These are phyloP conservation scores for Fomitopsis pinicola DNA, from an alignment of 1,284 basidiomycete species.

Conservation along the genomic window DNA sequence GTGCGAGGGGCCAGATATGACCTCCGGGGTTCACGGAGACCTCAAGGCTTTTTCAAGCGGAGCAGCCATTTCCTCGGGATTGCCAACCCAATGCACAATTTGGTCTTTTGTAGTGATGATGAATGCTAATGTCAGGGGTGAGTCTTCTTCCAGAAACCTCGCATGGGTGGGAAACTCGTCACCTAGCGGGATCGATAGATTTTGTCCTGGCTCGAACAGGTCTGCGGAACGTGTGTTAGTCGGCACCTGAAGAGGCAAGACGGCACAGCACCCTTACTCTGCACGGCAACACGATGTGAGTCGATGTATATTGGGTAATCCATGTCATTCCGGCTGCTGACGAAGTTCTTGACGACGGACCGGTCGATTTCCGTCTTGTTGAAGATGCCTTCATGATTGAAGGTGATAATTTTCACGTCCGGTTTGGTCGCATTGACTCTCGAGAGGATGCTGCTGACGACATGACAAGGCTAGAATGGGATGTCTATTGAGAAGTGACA, in stretches of 20 bases:
- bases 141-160: not conserved
- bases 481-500: conserved; percentile 12
- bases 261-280: conserved; percentile 18
- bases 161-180: conserved; percentile 5
- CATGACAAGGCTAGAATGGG: conserved; percentile 26
- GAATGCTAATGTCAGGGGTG: conserved; percentile 19
- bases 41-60: conserved; percentile 21
- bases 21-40: conserved; percentile 8
- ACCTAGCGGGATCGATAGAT: conserved; percentile 29
- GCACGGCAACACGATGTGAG: conserved; percentile 23
- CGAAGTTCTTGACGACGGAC: conserved; percentile 22
- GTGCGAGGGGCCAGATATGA: not conserved
- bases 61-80: conserved; percentile 27
- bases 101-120: conserved; percentile 29
- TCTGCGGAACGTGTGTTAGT: conserved; percentile 11
- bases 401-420: conserved; percentile 28
- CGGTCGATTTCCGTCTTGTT: conserved; percentile 24
- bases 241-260: not conserved
- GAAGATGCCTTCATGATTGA: conserved; percentile 31
- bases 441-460: conserved; percentile 26
- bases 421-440: conserved; percentile 20
- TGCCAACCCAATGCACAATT: conserved; percentile 28
- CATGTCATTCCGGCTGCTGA: conserved; percentile 23
- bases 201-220: conserved; percentile 28
- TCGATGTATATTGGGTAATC: conserved; percentile 29